Base-by-base conservation (phyloP, 2,329 filamentous ascomycete species). In the Blumeria hordei region DNA sequence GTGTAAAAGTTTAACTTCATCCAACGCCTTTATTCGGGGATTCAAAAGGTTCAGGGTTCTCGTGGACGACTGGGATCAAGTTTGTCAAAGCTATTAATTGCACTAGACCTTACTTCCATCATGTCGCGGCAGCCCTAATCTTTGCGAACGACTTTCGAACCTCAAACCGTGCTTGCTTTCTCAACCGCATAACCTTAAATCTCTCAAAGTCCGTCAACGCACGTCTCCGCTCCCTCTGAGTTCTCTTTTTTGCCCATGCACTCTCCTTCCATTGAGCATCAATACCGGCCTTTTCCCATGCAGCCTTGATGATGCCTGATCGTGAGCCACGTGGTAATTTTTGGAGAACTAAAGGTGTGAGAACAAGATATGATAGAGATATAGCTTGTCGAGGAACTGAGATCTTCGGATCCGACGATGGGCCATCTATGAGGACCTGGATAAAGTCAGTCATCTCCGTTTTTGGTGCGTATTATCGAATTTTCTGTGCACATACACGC, bases 111-210 rank as follows among this genome's bases (percentile, higher is more conserved):
- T 28, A 28, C 21, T 28, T 55, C 56, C 37, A 61, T 59, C 67
- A 69, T 74, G 84, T 86, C 71, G 84, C 82, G 66, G 82, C 74
- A 67, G 84, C 82, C 77, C 84, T 85, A 74, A 94, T 76, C 81
- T 94, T 94, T 70, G 88, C 86, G 70, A 93, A 78, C 68, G 86
- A 83, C 84, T 95, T 96, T 75, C 84, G 84, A 74, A 94, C 83
- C 79, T 95, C 88, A 76, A 93, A 96, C 71, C 88, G 85, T 72
- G 88, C 86, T 83, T 95, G 88, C 83, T 98, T 98, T 84, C 90
- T 93, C 75, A 96, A 78, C 74, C 90, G 83, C 81, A 96, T 78
- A 67, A 96, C 92, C 85, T 98, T 95, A 87, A 96, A 98, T 72
- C 92, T 84, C 78, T 98, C 92, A 70, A 98, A 98, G 80, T 98